Conservation (phyloP, 805 yeast genomes). For the Myxozyma geophila region DNA sequence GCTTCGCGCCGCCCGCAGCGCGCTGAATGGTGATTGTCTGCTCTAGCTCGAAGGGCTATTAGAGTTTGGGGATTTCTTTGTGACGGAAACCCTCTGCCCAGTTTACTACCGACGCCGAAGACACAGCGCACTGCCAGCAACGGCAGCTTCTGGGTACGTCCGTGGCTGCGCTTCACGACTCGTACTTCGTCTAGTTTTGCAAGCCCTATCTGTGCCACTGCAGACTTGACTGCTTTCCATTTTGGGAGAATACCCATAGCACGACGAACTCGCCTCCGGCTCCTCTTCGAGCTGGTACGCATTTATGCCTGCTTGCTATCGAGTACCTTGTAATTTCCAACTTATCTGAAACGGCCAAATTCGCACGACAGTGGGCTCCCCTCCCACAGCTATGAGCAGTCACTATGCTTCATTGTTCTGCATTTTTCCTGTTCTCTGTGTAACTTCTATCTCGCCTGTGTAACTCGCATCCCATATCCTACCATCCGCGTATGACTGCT, state of each 20-base stretch:
- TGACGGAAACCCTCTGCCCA: neutral
- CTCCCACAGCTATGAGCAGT: too few species aligned
- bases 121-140: neutral
- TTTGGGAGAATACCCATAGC: neutral
- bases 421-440: too few species aligned
- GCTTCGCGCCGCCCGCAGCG: neutral
- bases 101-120: neutral
- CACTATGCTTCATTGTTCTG: too few species aligned
- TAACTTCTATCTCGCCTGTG: too few species aligned
- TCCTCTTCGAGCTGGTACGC: too few species aligned
- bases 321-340: too few species aligned
- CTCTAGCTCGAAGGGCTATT: neutral
- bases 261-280: too few species aligned
- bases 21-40: neutral
- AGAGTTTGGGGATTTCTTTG: neutral
- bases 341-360: too few species aligned
- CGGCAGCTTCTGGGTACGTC: neutral
- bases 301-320: too few species aligned
- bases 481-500: neutral
- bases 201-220: neutral
- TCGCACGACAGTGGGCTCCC: too few species aligned
- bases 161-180: neutral
- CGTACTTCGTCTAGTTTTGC: constrained; percentile 9
- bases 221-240: neutral
- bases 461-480: too few species aligned